Evolutionary conservation across 2,329 filamentous ascomycete species (phyloP), one percentile per base, ranked within the genome.

Genomic region (Sordariomycetes sp.): DNA sequence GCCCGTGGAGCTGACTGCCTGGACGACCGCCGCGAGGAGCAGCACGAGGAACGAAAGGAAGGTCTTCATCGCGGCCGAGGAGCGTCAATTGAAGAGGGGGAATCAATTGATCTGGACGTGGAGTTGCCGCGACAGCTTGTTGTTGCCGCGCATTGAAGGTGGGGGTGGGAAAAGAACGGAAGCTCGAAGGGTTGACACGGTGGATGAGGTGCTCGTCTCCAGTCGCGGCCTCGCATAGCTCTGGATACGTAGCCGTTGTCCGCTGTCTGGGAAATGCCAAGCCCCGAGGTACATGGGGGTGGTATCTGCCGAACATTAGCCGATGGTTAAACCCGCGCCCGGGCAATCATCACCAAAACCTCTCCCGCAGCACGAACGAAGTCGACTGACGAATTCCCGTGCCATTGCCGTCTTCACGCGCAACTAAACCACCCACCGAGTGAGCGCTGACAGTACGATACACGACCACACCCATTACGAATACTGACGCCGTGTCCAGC

Each of bases 1-100:
- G 60, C 93, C 94, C 54, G 84, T 80, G 62, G 86, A 87, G 76
- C 92, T 96, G 67, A 88, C 75, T 59, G 91, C 91, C 71, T 87
- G 82, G 64, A 83, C 88, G 59, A 84, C 76, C 67, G 86, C 80
- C 62, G 83, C 75, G 62, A 89, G 78, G 62, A 83, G 77, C 66
- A 91, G 75, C 61, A 90, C 72, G 63, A 90, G 74, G 68, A 89
- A 79, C 66, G 87, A 86, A 74, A 88, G 72, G 69, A 87, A 74
- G 77, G 86, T 88, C 81, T 84, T 82, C 90, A 95, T 94, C 64
- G 69, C 84, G 57, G 20, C 69, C 63, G 8, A 40, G 16, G 32
- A n/a, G 20, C 6, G n/a, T 40, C 55, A 51, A 57, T 57, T 57
- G 55, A 57, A 34, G 18, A 18, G 34, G 24, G 10, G 22, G 18